Evolutionary conservation across 352 stramenopile species (phyloP), one percentile per base, ranked within the genome.

Genomic region (Pythium angustatum): DNA sequence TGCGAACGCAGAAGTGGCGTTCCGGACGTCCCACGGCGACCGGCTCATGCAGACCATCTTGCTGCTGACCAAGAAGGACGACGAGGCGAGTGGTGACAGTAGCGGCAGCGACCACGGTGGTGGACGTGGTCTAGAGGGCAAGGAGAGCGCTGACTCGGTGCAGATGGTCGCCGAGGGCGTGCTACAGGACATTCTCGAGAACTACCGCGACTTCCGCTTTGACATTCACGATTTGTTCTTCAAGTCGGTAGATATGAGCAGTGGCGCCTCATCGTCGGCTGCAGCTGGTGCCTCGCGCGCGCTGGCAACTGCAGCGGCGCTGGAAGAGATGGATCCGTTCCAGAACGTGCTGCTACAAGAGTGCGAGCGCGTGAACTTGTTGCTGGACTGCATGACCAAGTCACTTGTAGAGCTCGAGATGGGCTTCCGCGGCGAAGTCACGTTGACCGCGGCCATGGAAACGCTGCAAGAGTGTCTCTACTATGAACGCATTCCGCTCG

Each of bases 1-100:
- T 57, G 88, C 93, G n/a, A 98, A 98, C 69, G 89, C 91, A 7
- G 92, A 98, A 65, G 94, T 98, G 15, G 87, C 85, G 19, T 98
- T 98, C 64, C 85, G 90, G 22, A 98, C 91, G 12, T 78, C 92
- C 11, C 78, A 83, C 40, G 90, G 87, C 0, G 85, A 96, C 22
- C 72, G 77, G 10, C 67, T 97, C 22, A 74, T 97, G 40, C 66
- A 83, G 57, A 83, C 85, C 12, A 84, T 97, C 38, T 44, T 97
- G n/a, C 56, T 93, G 8, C 74, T 97, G 15, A 76, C 73, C 14
- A 73, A 64, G 8, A 78, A 75, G 26, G 84, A 88, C 41, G 72
- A 85, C 26, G 75, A 75, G 14, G n/a, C n/a, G 6, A 24, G 30
- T 11, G 40, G 24, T 9, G 10, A 19, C 2, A 41, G 21, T 19